A percentile compares a stretch with the other conserved stretches of the same genome.
Evolutionary conservation across 1,284 basidiomycete species (phyloP).

Genomic region (Ganoderma lingzhi): DNA sequence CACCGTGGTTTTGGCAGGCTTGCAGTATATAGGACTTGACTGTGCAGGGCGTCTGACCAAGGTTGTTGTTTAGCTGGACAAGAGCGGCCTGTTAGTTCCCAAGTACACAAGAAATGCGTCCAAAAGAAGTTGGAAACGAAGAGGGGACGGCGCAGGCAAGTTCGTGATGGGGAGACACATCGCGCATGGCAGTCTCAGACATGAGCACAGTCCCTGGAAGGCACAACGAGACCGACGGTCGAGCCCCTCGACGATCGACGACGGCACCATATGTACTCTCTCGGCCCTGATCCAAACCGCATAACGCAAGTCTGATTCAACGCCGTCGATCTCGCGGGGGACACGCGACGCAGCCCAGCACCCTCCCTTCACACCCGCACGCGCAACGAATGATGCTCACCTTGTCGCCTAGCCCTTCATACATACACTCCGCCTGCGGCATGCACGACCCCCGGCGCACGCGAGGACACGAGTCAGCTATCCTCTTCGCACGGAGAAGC

Average conservation of each 20-base stretch:
- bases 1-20: slow-evolving; percentile 20
- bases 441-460: not conserved
- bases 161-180: not conserved
- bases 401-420: slow-evolving; percentile 22
- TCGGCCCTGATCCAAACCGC: slow-evolving; percentile 1
- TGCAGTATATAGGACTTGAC: slow-evolving; percentile 15
- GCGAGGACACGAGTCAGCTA: slow-evolving; percentile 5
- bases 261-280: not conserved
- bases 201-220: not conserved
- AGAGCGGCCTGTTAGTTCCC: not conserved
- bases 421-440: slow-evolving; percentile 10
- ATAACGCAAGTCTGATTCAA: not conserved
- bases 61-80: slow-evolving; percentile 27
- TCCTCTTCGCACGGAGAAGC: slow-evolving; percentile 8
- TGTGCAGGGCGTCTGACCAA: slow-evolving; percentile 27
- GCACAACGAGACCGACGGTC: not conserved
- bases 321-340: not conserved
- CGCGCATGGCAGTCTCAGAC: not conserved
- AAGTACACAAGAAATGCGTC: not conserved
- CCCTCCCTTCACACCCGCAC: not conserved
- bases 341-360: not conserved
- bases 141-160: not conserved
- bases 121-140: not conserved
- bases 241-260: not conserved
- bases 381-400: slow-evolving; percentile 16